Evolutionary conservation across 164 flowering plant species (phyloP).

Genomic region (Echeveria elegans): DNA sequence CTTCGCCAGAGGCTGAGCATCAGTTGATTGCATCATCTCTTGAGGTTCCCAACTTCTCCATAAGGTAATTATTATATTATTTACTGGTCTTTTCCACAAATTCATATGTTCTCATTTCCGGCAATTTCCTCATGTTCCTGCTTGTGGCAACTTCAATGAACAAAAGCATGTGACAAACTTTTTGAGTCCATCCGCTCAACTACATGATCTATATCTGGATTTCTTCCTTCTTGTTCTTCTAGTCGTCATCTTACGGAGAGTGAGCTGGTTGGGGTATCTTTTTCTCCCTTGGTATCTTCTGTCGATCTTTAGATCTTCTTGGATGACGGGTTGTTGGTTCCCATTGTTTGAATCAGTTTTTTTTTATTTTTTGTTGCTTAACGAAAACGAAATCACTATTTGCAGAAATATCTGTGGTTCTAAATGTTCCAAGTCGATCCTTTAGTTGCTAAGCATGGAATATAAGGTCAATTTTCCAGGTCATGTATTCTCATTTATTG

Average conservation of each 20-base stretch:
- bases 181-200: too few species aligned
- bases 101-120: too few species aligned
- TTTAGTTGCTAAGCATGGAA: neutral
- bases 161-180: neutral
- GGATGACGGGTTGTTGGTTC: neutral
- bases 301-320: too few species aligned
- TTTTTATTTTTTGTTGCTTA: neutral
- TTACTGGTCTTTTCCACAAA: neutral
- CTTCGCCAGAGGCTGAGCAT: too few species aligned
- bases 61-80: slow-evolving; percentile 76
- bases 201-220: neutral
- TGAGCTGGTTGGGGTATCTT: too few species aligned
- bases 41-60: slow-evolving; percentile 46
- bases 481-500: neutral
- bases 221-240: too few species aligned
- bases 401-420: neutral
- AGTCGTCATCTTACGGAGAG: too few species aligned
- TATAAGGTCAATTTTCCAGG: neutral
- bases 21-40: slow-evolving; percentile 6
- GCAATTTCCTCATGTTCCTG: too few species aligned
- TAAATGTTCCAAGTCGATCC: neutral
- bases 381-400: neutral
- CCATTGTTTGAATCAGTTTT: neutral
- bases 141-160: too few species aligned
- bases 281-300: too few species aligned